Evolutionary conservation across 1,284 basidiomycete genomes (phyloP), one percentile per base, ranked within the genome.

Genomic region (Pascua sp.): DNA sequence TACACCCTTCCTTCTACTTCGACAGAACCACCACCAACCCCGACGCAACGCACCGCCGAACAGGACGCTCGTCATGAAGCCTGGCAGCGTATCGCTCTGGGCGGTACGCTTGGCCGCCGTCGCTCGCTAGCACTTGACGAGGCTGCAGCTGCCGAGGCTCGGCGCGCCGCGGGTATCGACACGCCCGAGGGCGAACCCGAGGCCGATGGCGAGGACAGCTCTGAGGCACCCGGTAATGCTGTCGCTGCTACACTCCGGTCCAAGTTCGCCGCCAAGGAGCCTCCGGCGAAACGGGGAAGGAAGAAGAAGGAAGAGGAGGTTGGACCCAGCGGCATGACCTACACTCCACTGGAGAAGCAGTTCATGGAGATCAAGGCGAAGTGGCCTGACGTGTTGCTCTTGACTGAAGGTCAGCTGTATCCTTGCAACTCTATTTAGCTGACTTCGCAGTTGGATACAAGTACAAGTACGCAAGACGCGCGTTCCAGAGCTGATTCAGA

Each of bases 301-400:
- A 66, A 59, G 46, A 78, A 77, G 66, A 78, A 79, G 57, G 69
- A 69, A 13, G 81, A 81, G 54, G 82, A 82, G 51, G 63, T 89
- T 13, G 91, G 90, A 0, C 89, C 90, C 0, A 85, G 86, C 62
- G 91, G 91, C 0, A 69, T 86, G 72, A 67, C 86, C 2, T 95
- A 89, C 72, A 93, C 91, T 2, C 88, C 89, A 0, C 70, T 93
- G 40, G 91, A 95, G 76, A 81, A 86, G 57, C 91, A 93, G 82
- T 84, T 88, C 36, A 77, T 86, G 61, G 80, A 84, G 56, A 79
- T 93, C 47, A 91, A 91, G 76, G 80, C 80, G 51, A 83, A 86
- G 39, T 81, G 93, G 71, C 83, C 84, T 1, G 90, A 86, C 42
- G 86, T 87, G 5, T 69, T 97, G 32, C 80, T 97, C 18, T 84